Evolutionary conservation across 164 flowering plant genomes (phyloP).

Genomic region (Vitis riparia): DNA sequence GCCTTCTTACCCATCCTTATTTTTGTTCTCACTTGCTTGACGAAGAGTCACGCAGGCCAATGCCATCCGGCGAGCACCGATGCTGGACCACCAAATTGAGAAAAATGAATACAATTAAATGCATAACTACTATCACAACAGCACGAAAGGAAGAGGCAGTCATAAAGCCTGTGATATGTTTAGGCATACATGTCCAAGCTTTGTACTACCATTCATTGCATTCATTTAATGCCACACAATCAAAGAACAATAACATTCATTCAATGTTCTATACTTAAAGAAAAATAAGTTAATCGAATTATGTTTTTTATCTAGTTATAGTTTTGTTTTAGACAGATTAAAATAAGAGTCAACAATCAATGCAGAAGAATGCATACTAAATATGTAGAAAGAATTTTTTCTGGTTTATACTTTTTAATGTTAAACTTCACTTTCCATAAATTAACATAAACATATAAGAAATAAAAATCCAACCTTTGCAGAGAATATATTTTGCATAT

Average conservation of each 20-base stretch:
- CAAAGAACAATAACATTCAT: no score
- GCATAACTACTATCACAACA: not conserved
- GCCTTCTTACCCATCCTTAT: conserved; percentile 28
- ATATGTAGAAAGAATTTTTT: no score
- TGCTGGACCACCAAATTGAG: conserved; percentile 21
- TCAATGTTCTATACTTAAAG: no score
- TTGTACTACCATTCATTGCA: not conserved
- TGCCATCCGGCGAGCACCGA: conserved; percentile 31
- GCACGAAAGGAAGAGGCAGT: no score
- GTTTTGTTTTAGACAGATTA: not conserved
- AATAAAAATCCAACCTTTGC: not conserved
- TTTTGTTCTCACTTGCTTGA: conserved; percentile 22
- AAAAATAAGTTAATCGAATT: no score
- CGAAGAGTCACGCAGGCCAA: conserved; percentile 28
- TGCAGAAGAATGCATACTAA: no score
- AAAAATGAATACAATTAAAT: not conserved
- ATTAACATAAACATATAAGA: not conserved
- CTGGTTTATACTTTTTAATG: not conserved
- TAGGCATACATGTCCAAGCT: not conserved
- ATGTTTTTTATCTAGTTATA: not conserved
- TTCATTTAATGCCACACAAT: not conserved
- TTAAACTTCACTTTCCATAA: not conserved
- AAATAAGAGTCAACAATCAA: no score
- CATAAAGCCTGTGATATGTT: not conserved
- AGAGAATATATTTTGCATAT: not conserved